Percentiles rank a stretch among this genome's conserved stretches.
phyloP scores from a whole-genome alignment of 257 asterid genomes.

The Scutellaria barbata region DNA sequence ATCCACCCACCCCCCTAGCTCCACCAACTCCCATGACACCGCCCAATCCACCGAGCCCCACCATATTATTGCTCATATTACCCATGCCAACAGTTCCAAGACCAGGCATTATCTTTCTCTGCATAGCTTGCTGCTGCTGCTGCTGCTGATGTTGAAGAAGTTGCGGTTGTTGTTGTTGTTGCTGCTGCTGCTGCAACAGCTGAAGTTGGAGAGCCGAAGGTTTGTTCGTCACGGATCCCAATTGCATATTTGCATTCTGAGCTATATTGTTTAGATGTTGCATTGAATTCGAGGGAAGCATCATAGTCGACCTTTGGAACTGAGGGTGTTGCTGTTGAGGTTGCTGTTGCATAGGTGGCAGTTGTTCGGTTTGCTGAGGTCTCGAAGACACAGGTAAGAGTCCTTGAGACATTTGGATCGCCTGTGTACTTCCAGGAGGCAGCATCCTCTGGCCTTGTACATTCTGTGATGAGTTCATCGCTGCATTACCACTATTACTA shows the following conservation, averaged over 20 bases:
- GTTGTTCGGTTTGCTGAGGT: constrained; percentile 71
- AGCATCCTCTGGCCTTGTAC: constrained; percentile 63
- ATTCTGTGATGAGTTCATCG: constrained; percentile 55
- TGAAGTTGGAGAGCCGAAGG: constrained; percentile 64
- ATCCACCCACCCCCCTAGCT: constrained; percentile 69
- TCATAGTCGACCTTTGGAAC: constrained; percentile 76
- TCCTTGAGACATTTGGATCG: constrained; percentile 82
- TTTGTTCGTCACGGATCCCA: constrained; percentile 63
- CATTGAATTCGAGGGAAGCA: constrained; percentile 68
- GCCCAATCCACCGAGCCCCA: constrained; percentile 76
- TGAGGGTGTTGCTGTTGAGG: constrained; percentile 71
- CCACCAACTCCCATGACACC: constrained; percentile 79
- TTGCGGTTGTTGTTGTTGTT: constrained; percentile 39
- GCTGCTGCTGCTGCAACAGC: constrained; percentile 65
- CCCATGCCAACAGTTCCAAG: constrained; percentile 79
- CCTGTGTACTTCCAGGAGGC: constrained; percentile 69
- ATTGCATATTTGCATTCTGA: constrained; percentile 69
- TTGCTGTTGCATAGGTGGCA: constrained; percentile 56
- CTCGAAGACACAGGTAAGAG: constrained; percentile 59
- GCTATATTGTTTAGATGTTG: constrained; percentile 63
- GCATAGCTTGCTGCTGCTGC: constrained; percentile 42
- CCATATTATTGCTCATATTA: constrained; percentile 68
- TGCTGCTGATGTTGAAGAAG: constrained; percentile 50
- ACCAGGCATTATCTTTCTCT: constrained; percentile 79
- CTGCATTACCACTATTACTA: constrained; percentile 48